Evolutionary conservation across 1,284 basidiomycete genomes (phyloP), one percentile per base, ranked within the genome.

Genomic region (Sporisorium iseilematis-ciliati): DNA sequence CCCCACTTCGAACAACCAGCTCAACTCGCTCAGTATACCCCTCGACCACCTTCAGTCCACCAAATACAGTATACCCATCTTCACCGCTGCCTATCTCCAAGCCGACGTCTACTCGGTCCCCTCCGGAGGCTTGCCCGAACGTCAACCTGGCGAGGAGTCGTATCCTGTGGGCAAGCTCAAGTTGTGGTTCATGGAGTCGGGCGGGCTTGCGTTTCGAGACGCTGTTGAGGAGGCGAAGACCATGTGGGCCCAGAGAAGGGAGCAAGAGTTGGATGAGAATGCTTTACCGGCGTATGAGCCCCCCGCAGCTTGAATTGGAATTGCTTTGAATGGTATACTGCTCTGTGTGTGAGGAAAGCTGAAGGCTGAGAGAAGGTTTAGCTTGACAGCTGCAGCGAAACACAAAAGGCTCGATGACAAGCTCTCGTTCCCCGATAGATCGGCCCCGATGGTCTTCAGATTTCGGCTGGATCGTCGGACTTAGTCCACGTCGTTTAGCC

Each of bases 31-130:
- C 57, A 77, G 77, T 1, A 63, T 81, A 1, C 80, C 80, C 7
- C 50, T 79, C 23, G 71, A 65, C 57, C 65, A 79, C 41, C 64
- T 81, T 4, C 61, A 73, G 7, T 57, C 75, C 21, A 64, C 43
- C 56, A 74, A 70, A 14, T 81, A 80, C 55, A 51, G 55, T 14
- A 81, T 81, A 26, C 80, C 80, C 35, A 77, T 81, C 70, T 80
- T 81, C 50, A 62, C 62, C 21, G 78, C 78, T 7, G 68, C 80
- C 4, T 68, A 80, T 42, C 74, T 75, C 51, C 77, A 80, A 52
- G 76, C 78, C 31, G 68, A 64, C 21, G 58, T 81, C 26, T 66
- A 77, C 41, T 77, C 80, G 16, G 78, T 78, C 0, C 35, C 63
- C 3, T 65, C 67, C n/a, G 80, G 80, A n/a, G 77, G 77, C 6